phyloP scores from a whole-genome alignment of 345 rosid genomes.

The Corchorus olitorius region DNA sequence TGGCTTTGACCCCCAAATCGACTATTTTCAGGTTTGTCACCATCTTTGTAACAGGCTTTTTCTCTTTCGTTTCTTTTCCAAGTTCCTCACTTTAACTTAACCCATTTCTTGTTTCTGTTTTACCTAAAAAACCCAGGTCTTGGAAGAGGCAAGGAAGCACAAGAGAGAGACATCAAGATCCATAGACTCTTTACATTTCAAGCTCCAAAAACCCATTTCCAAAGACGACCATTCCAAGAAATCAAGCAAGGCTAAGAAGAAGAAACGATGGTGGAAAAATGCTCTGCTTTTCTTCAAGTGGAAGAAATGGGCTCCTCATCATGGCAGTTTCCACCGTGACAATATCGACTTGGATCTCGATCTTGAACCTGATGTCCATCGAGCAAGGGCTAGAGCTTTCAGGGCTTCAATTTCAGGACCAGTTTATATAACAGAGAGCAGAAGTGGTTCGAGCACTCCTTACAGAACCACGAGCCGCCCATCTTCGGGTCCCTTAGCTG shows the following conservation, averaged over 20 bases:
- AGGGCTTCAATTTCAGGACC: constrained; percentile 66
- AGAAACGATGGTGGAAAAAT: constrained; percentile 83
- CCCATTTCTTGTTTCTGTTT: neutral
- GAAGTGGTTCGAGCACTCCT: constrained; percentile 67
- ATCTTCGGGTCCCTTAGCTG: constrained; percentile 72
- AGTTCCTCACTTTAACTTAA: neutral
- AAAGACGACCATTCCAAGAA: constrained; percentile 59
- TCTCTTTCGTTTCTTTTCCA: neutral
- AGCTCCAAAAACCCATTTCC: constrained; percentile 85
- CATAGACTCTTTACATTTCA: constrained; percentile 63
- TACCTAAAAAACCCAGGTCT: constrained; percentile 37
- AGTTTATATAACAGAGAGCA: constrained; percentile 72
- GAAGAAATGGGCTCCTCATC: constrained; percentile 42
- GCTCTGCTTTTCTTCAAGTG: constrained; percentile 72
- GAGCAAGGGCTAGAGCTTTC: constrained; percentile 44
- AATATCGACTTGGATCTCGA: constrained; percentile 20
- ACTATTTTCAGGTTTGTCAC: constrained; percentile 69
- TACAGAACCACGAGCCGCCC: constrained; percentile 47
- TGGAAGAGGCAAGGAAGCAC: constrained; percentile 81
- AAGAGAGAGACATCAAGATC: constrained; percentile 50
- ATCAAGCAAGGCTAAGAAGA: constrained; percentile 47
- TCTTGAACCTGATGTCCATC: constrained; percentile 46
- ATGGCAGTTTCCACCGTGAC: constrained; percentile 7
- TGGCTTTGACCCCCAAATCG: constrained; percentile 82
- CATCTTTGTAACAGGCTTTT: neutral